Base-by-base conservation (phyloP, 2,329 filamentous ascomycete species). In the Pseudogymnoascus pannorum region DNA sequence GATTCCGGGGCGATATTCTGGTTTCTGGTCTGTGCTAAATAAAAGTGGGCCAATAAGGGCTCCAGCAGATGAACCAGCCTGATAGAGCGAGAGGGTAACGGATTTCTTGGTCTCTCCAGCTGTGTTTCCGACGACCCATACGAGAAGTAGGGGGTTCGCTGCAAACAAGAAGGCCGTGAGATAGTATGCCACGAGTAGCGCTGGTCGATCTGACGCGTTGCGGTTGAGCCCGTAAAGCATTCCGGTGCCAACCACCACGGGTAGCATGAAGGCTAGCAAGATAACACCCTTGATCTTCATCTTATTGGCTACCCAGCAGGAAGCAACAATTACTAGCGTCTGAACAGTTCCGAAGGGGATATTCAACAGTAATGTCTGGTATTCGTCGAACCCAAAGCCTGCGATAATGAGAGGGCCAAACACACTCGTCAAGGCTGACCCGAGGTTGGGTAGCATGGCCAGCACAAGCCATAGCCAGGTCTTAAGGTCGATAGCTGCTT, bases 81-180 rank as follows among this genome's bases (percentile, higher is more conserved):
- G 86, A 75, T 83, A 88, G 0, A 87, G 73, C 0, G 81, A 82
- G 78, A 87, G 85, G 38, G 85, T 79, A 57, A 82, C 77, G 0
- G 84, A 84, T 68, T 86, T 87, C 72, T 89, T 88, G 3, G 86
- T 88, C 14, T 80, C 82, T 8, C 87, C 87, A 0, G 78, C 87
- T 0, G 85, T 88, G 70, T 89, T 89, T 12, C 81, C 84, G 5
- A 88, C 79, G 62, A 88, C 85, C 87, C 87, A 90, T 0, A 82
- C 80, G 0, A 88, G 81, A 26, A 88, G 81, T 7, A 89, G 74
- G 0, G 86, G 86, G 66, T 87, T 87, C 1, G 81, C 83, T 1
- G 83, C 84, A 64, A 85, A 89, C 5, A 89, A 74, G 70, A 88
- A 88, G 0, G 84, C 81, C 0, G 88, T 77, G 1, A 88, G 75